These are phyloP conservation scores for Brettanomyces nanus DNA, from an alignment of 805 yeast species.

Conservation along the genomic window DNA sequence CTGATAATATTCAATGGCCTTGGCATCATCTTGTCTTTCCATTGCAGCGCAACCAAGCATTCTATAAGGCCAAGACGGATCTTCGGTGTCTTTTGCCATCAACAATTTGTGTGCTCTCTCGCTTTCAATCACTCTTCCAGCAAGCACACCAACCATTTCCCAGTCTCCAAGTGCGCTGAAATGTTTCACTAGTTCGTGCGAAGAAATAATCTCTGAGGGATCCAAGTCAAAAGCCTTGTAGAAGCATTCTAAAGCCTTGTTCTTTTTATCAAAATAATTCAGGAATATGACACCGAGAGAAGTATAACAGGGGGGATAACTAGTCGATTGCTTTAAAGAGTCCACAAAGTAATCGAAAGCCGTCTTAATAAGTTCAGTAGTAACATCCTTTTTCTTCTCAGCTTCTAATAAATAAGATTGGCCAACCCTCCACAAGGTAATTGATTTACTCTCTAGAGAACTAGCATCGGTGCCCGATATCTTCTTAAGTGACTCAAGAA, in stretches of 20 bases:
- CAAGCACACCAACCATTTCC: slow-evolving; percentile 73
- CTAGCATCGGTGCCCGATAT: slow-evolving; percentile 42
- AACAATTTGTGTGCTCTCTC: slow-evolving; percentile 50
- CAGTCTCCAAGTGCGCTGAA: slow-evolving; percentile 66
- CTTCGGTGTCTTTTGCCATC: slow-evolving; percentile 22
- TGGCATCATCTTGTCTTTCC: slow-evolving; percentile 61
- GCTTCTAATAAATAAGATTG: slow-evolving; percentile 41
- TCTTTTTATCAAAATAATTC: slow-evolving; percentile 45
- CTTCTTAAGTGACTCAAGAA: slow-evolving; percentile 37
- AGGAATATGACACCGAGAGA: slow-evolving; percentile 71
- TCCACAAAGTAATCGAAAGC: slow-evolving; percentile 54
- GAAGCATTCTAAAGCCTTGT: slow-evolving; percentile 77
- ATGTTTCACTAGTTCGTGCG: slow-evolving; percentile 60
- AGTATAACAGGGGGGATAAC: slow-evolving; percentile 73
- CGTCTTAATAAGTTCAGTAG: slow-evolving; percentile 1
- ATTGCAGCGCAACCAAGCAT: slow-evolving; percentile 74
- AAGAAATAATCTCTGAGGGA: slow-evolving; percentile 66
- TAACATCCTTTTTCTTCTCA: slow-evolving; percentile 7
- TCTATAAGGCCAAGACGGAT: slow-evolving; percentile 77
- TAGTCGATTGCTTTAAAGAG: slow-evolving; percentile 56
- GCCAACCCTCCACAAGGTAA: slow-evolving; percentile 66
- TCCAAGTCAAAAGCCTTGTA: slow-evolving; percentile 86
- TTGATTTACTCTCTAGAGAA: slow-evolving; percentile 50
- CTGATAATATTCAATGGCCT: slow-evolving; percentile 87
- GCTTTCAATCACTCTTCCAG: slow-evolving; percentile 55